Evolutionary conservation across 805 yeast genomes (phyloP).

Genomic region (Schwanniomyces vanrijiae): DNA sequence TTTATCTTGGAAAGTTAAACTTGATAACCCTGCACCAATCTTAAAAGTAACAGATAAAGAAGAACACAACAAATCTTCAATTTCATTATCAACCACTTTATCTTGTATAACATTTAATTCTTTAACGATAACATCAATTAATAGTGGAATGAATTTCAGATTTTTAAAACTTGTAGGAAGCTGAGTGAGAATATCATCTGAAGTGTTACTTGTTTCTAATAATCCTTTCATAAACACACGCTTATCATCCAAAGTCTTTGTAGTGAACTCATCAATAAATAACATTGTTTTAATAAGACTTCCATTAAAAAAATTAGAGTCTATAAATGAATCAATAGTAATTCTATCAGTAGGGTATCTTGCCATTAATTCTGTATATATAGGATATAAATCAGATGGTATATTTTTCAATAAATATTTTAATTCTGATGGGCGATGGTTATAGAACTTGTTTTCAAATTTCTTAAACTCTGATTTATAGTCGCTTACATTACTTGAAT

Average conservation of each 20-base stretch:
- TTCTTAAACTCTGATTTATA: slow-evolving; percentile 56
- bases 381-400: slow-evolving; percentile 54
- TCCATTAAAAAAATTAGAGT: slow-evolving; percentile 75
- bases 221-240: slow-evolving; percentile 67
- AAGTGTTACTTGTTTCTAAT: slow-evolving; percentile 24
- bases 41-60: slow-evolving; percentile 57
- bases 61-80: slow-evolving; percentile 43
- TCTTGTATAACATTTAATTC: slow-evolving; percentile 26
- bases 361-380: slow-evolving; percentile 54
- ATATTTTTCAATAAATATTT: slow-evolving; percentile 52
- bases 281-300: slow-evolving; percentile 78
- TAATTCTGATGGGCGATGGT: slow-evolving; percentile 32
- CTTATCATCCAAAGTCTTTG: slow-evolving; percentile 68
- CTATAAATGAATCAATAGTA: slow-evolving; percentile 65
- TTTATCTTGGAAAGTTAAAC: slow-evolving; percentile 73
- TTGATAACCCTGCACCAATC: slow-evolving; percentile 68
- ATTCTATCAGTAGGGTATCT: slow-evolving; percentile 58
- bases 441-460: slow-evolving; percentile 46
- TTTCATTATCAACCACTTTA: slow-evolving; percentile 19
- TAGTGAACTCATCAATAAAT: slow-evolving; percentile 79
- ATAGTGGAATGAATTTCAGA: slow-evolving; percentile 72
- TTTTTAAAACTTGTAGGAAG: slow-evolving; percentile 49
- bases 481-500: slow-evolving; percentile 54
- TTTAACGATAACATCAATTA: slow-evolving; percentile 52
- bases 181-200: slow-evolving; percentile 22